These are phyloP conservation scores for Hanseniaspora nectarophila DNA, from an alignment of 805 yeast species.

Conservation along the genomic window DNA sequence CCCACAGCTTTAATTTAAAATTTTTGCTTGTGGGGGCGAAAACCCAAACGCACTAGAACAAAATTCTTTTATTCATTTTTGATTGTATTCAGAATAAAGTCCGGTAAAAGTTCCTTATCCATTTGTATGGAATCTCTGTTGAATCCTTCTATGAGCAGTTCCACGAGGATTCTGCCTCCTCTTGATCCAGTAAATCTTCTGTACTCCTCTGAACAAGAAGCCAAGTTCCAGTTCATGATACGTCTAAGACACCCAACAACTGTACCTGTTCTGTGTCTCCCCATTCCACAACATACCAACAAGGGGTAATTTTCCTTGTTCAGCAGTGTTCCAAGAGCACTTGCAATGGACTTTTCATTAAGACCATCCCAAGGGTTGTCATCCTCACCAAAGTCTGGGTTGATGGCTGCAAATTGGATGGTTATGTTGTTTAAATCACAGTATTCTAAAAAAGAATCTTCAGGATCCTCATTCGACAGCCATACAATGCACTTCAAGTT, in stretches of 20 bases:
- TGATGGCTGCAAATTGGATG: conserved; percentile 71
- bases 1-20: no score
- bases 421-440: conserved; percentile 60
- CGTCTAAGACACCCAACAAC: conserved; percentile 88
- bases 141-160: conserved; percentile 61
- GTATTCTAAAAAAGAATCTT: conserved; percentile 72
- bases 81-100: conserved; percentile 25
- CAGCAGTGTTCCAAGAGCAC: conserved; percentile 65
- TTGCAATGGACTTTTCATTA: conserved; percentile 66
- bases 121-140: conserved; percentile 26
- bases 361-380: conserved; percentile 94
- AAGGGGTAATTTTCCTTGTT: conserved; percentile 69
- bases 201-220: conserved; percentile 84
- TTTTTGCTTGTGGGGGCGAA: no score
- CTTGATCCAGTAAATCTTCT: conserved; percentile 84
- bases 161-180: conserved; percentile 88
- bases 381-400: conserved; percentile 58
- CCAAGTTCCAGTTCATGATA: conserved; percentile 94
- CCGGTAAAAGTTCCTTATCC: conserved; percentile 25
- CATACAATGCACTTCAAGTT: conserved; percentile 72
- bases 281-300: conserved; percentile 95
- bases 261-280: conserved; percentile 93
- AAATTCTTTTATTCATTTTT: not conserved
- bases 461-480: conserved; percentile 94
- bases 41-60: no score